A percentile compares a stretch with the other conserved stretches of the same genome.
phyloP scores from a whole-genome alignment of 148 eudicot genomes.

The Rhododendron williamsianum region DNA sequence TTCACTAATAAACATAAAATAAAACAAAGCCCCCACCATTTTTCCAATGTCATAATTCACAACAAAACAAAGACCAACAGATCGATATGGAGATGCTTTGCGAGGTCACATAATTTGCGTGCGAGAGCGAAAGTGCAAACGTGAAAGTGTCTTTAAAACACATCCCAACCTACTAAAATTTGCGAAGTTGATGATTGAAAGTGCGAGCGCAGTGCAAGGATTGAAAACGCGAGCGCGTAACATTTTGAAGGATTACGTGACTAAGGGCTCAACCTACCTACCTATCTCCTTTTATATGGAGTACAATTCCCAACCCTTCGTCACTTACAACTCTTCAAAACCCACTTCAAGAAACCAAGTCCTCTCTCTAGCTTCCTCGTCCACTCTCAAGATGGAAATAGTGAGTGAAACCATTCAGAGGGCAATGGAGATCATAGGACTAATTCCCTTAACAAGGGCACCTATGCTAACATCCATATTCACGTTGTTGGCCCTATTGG shows the following conservation, averaged over 20 bases:
- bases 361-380: slow-evolving; percentile 6
- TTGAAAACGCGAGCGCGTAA: no score
- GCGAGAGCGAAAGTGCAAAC: no score
- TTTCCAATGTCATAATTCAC: neutral
- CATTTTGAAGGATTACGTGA: neutral
- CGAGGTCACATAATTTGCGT: no score
- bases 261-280: neutral
- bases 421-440: neutral
- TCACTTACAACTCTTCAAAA: neutral
- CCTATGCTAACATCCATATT: slow-evolving; percentile 2
- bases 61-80: neutral
- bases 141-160: neutral
- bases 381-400: slow-evolving; percentile 8
- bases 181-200: no score
- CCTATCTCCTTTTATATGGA: neutral
- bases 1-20: neutral
- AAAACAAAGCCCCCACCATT: neutral
- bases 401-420: neutral
- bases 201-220: no score
- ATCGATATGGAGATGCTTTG: no score
- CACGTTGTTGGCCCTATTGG: slow-evolving; percentile 14
- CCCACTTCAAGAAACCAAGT: neutral
- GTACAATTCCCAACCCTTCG: neutral
- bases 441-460: neutral
- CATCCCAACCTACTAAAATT: no score